Percentiles rank a stretch among this genome's conserved stretches.
phyloP scores from a whole-genome alignment of 176 grass and related monocot species.

The Musa schizocarpa region DNA sequence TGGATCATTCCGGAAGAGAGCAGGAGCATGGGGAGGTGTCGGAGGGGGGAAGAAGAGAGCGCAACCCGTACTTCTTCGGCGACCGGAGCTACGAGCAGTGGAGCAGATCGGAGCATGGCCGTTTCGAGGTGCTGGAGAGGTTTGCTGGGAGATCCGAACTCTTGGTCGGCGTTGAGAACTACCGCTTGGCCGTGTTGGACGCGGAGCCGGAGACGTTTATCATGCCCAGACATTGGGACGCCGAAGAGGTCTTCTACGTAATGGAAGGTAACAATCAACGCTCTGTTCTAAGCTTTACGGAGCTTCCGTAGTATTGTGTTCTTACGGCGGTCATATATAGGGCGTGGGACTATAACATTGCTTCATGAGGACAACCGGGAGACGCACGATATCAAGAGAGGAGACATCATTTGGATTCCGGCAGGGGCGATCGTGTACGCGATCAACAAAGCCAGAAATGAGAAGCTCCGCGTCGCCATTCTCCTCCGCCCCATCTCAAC shows the following conservation, averaged over 20 bases:
- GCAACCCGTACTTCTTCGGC: not conserved
- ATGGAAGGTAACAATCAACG: conserved; percentile 22
- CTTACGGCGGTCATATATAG: not conserved
- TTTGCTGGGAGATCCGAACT: conserved; percentile 35
- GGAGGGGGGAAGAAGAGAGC: not conserved
- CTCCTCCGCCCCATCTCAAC: conserved; percentile 43
- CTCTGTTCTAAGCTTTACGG: not conserved
- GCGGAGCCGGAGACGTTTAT: conserved; percentile 50
- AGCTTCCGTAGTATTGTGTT: not conserved
- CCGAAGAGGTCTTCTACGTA: conserved; percentile 59
- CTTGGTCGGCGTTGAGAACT: conserved; percentile 36
- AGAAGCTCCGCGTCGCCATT: conserved; percentile 51
- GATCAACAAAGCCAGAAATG: conserved; percentile 37
- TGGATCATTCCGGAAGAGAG: not conserved
- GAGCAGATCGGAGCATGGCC: conserved; percentile 29
- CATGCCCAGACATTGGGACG: conserved; percentile 63
- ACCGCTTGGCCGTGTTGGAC: conserved; percentile 48
- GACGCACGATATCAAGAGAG: conserved; percentile 45
- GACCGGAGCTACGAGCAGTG: conserved; percentile 28
- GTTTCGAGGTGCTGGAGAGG: conserved; percentile 43
- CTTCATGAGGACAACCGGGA: conserved; percentile 30
- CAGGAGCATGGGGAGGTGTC: not conserved
- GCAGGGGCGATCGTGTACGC: conserved; percentile 54
- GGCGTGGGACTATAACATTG: conserved; percentile 42
- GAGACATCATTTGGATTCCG: conserved; percentile 55